These are phyloP conservation scores for Saccharomyces hybrid DNA, from an alignment of 1,139 yeast genomes.

Conservation along the genomic window DNA sequence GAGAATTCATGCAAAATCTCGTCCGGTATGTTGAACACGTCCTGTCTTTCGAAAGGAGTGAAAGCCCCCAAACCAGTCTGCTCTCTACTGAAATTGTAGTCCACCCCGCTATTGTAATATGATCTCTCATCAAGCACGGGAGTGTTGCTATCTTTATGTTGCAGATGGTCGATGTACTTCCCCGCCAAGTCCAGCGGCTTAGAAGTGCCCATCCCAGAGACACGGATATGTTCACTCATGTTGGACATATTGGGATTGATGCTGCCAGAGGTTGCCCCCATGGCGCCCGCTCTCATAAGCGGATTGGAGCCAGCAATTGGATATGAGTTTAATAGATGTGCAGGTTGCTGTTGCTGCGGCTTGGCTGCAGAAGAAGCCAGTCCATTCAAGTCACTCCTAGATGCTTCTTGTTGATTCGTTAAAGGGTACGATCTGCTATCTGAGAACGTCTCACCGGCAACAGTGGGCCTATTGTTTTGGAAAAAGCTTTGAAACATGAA, in stretches of 20 bases:
- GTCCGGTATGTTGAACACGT: slow-evolving; percentile 72
- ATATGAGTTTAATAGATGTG: background rate
- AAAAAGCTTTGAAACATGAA: background rate
- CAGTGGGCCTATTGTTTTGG: background rate
- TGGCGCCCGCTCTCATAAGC: background rate
- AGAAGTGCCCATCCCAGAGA: slow-evolving; percentile 23
- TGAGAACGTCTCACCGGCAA: background rate
- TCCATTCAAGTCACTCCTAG: background rate
- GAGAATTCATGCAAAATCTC: slow-evolving; percentile 65
- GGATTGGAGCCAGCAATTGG: background rate
- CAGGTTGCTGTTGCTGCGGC: background rate
- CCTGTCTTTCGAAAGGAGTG: slow-evolving; percentile 70
- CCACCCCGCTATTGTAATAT: slow-evolving; percentile 36
- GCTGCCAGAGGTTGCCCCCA: background rate
- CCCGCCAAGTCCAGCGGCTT: slow-evolving; percentile 36
- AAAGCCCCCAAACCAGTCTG: slow-evolving; percentile 41
- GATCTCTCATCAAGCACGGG: slow-evolving; percentile 37
- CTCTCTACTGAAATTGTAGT: slow-evolving; percentile 35
- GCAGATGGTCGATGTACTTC: slow-evolving; percentile 35
- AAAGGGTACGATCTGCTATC: slow-evolving; percentile 1
- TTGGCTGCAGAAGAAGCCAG: background rate
- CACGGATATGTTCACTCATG: slow-evolving; percentile 21
- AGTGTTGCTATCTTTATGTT: slow-evolving; percentile 34
- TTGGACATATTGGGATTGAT: background rate
- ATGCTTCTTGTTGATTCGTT: background rate